Evolutionary conservation across 1,284 basidiomycete genomes (phyloP), one percentile per base, ranked within the genome.

Genomic region (Veloboletus limbatus): DNA sequence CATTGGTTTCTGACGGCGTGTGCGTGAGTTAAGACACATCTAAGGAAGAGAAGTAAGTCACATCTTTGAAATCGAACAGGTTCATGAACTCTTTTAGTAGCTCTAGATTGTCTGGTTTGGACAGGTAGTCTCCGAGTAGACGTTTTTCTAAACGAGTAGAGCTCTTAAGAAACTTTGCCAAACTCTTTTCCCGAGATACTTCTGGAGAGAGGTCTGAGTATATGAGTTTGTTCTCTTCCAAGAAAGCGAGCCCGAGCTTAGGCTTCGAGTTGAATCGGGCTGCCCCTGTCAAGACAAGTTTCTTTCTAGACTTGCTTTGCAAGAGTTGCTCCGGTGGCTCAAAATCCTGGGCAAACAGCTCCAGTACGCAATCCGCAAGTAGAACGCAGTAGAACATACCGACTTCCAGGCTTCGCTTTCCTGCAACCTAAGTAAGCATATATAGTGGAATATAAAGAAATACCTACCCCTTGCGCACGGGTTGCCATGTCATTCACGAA

Each of bases 241-340:
- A 73, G 68, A 92, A 95, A 5, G 88, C 79, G n/a, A 99, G 67
- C 0, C 95, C 97, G 33, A 79, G 76, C 69, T 97, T 98, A 2
- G 97, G 96, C 70, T 99, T 99, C n/a, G 78, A 70, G 62, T 99
- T 99, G 74, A 99, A 99, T 38, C 85, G 82, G 0, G 82, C 73
- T 2, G 93, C 92, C 8, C 93, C 96, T 1, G 85, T 80, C 37
- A 97, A 72, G 20, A 97, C 82, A 10, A 95, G 72, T 34, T 87
- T 85, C 69, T 99, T 99, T 59, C 82, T 83, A 0, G 87, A 85
- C 67, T 98, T 98, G 17, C 77, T 78, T 43, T 78, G 74, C 32
- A 81, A 71, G 25, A 98, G 77, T 14, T 77, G 72, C 6, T 84
- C 79, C 3, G 80, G 69, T 4, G 73, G 61, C 13, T 77, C 74